A percentile compares a stretch with the other conserved stretches of the same genome.
Evolutionary conservation across 257 asterid species (phyloP).

Genomic region (Gardenia jasminoides): DNA sequence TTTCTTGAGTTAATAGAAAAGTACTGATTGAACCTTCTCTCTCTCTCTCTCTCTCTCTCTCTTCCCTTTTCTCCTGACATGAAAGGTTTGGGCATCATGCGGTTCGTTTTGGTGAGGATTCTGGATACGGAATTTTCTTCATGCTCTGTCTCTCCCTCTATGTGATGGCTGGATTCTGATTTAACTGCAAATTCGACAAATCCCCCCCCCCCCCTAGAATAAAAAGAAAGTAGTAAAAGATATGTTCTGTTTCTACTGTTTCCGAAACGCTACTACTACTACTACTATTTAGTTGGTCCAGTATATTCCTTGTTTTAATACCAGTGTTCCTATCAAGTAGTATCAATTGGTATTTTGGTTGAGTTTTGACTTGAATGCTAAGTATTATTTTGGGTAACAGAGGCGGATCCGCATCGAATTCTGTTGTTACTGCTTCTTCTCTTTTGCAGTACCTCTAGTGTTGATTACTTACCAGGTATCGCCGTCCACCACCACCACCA

Average conservation of each 20-base stretch:
- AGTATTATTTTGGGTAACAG: slow-evolving; percentile 23
- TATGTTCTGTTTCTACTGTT: slow-evolving; percentile 8
- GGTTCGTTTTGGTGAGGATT: slow-evolving; percentile 44
- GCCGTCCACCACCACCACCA: slow-evolving; percentile 39
- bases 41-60: slow-evolving; percentile 10
- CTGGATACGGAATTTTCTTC: slow-evolving; percentile 35
- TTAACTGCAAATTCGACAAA: slow-evolving; percentile 18
- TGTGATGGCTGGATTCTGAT: slow-evolving; percentile 35
- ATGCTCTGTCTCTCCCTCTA: slow-evolving; percentile 15
- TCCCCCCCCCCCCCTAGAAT: not conserved
- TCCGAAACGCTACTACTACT: not conserved
- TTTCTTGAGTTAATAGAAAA: slow-evolving; percentile 11
- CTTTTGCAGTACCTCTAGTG: slow-evolving; percentile 62
- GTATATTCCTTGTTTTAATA: not conserved
- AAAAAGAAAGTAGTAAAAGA: not conserved
- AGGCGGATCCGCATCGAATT: slow-evolving; percentile 35
- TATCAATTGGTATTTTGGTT: slow-evolving; percentile 8
- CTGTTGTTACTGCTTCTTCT: slow-evolving; percentile 40
- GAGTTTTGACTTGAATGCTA: slow-evolving; percentile 24
- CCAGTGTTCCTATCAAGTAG: not conserved
- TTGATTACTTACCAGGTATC: slow-evolving; percentile 52
- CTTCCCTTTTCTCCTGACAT: slow-evolving; percentile 10
- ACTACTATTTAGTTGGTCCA: not conserved
- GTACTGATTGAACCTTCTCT: slow-evolving; percentile 36
- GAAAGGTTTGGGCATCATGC: slow-evolving; percentile 50